phyloP scores from a whole-genome alignment of 805 yeast species.

The Pichia pseudocactophila region DNA sequence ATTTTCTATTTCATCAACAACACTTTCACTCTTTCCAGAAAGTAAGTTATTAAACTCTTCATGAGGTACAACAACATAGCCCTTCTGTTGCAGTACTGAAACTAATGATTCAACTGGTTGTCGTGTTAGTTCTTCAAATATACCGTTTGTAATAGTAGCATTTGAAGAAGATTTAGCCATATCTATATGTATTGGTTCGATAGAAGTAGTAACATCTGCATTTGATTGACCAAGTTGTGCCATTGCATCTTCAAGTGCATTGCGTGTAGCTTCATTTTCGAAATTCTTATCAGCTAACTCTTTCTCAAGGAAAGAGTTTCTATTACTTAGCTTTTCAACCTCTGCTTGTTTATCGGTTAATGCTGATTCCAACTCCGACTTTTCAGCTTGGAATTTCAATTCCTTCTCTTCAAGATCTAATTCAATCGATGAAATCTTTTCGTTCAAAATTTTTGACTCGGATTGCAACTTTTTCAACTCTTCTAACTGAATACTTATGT shows the following conservation, averaged over 20 bases:
- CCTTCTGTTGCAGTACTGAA: conserved; percentile 16
- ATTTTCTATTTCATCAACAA: conserved; percentile 4
- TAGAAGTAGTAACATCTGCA: background rate
- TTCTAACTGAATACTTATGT: too few species aligned
- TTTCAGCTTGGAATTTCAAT: conserved; percentile 1
- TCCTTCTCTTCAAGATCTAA: conserved; percentile 1
- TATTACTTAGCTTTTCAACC: too few species aligned
- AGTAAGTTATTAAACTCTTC: conserved; percentile 18
- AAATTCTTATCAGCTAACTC: too few species aligned
- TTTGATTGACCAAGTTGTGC: too few species aligned
- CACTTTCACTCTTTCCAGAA: background rate
- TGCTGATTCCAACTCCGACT: background rate
- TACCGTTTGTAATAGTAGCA: conserved; percentile 10
- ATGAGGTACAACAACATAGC: conserved; percentile 19
- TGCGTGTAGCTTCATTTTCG: too few species aligned
- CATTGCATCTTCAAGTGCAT: too few species aligned
- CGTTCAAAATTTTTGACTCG: background rate
- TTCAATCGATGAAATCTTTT: background rate
- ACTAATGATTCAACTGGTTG: conserved; percentile 25
- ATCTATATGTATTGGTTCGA: background rate
- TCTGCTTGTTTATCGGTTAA: too few species aligned
- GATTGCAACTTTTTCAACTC: background rate
- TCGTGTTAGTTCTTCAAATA: conserved; percentile 1
- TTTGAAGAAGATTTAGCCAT: background rate
- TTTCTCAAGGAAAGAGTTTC: too few species aligned